Base-by-base conservation (phyloP, 2,329 filamentous ascomycete species). In the Cercospora berteroae region DNA sequence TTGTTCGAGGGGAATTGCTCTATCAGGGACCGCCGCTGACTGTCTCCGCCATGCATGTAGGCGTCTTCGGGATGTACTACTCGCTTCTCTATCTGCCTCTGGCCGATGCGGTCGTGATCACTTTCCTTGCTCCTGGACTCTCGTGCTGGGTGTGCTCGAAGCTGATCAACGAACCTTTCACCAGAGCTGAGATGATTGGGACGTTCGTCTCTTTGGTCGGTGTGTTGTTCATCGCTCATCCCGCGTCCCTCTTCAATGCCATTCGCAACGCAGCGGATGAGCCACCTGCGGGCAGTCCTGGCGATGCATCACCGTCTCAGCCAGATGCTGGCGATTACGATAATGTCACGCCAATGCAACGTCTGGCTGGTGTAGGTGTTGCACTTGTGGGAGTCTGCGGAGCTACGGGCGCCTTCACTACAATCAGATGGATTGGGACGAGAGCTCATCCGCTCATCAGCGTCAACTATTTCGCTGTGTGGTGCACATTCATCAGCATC, bases 81-180 rank as follows among this genome's bases (percentile, higher is more conserved):
- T 89, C 87, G 7, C 80, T 91, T 66, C 86, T 91, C 75, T 96
- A 96, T 74, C 86, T 97, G 3, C 91, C 92, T 0, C 84, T 97
- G 2, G 90, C 92, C 16, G 93, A 97, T 77, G 93, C 93, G 2
- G 95, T 92, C 0, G 93, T 97, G 36, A 90, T 97, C 63, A 95
- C 92, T 8, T 97, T 97, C 76, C 84, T 97, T 5, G 87, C 90
- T 0, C 94, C 94, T 0, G 90, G 89, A 13, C 83, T 96, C 5
- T 87, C 92, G 20, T 92, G 91, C 66, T 92, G 94, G 81, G 85
- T 90, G 18, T 96, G 93, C 77, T 93, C 90, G 39, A 82, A 93
- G 64, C 80, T 94, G 42, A 85, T 89, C 65, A 86, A 88, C 61
- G 92, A 97, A 73, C 90, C 90, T 0, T 97, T 94, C 76, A 92